Evolutionary conservation across 352 stramenopile genomes (phyloP).

Genomic region (Discostella stelligera): DNA sequence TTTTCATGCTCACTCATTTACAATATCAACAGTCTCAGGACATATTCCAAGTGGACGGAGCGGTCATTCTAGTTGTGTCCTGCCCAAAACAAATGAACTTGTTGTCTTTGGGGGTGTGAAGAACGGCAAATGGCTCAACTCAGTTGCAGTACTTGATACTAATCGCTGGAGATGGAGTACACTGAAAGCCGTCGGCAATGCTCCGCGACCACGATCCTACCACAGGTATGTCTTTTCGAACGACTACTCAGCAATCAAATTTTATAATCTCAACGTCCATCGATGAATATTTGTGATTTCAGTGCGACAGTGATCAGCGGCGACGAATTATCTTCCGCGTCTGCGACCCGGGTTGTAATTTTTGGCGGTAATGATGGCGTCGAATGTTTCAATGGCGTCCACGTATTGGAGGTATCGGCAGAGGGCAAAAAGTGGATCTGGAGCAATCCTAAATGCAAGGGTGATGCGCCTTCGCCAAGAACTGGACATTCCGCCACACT

Average conservation of each 20-base stretch:
- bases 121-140: slow-evolving; percentile 74
- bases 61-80: slow-evolving; percentile 65
- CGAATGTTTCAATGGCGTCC: slow-evolving; percentile 89
- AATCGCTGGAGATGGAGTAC: slow-evolving; percentile 87
- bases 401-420: slow-evolving; percentile 85
- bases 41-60: slow-evolving; percentile 59
- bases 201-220: slow-evolving; percentile 88
- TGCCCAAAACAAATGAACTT: slow-evolving; percentile 62
- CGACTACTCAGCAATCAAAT: neutral
- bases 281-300: neutral
- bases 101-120: slow-evolving; percentile 75
- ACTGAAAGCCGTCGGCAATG: slow-evolving; percentile 87
- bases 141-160: slow-evolving; percentile 62
- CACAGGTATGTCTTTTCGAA: slow-evolving; percentile 79
- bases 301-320: slow-evolving; percentile 24
- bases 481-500: slow-evolving; percentile 90
- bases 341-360: slow-evolving; percentile 85
- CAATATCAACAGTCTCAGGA: slow-evolving; percentile 65
- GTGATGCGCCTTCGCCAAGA: slow-evolving; percentile 81
- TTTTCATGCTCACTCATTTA: neutral
- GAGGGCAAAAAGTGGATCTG: slow-evolving; percentile 82
- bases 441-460: slow-evolving; percentile 86
- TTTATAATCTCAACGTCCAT: neutral
- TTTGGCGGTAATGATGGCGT: slow-evolving; percentile 92
- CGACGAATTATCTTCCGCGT: slow-evolving; percentile 20